These are phyloP conservation scores for Phylloporus arenicola DNA, from an alignment of 768 basidiomycete genomes.

Conservation along the genomic window DNA sequence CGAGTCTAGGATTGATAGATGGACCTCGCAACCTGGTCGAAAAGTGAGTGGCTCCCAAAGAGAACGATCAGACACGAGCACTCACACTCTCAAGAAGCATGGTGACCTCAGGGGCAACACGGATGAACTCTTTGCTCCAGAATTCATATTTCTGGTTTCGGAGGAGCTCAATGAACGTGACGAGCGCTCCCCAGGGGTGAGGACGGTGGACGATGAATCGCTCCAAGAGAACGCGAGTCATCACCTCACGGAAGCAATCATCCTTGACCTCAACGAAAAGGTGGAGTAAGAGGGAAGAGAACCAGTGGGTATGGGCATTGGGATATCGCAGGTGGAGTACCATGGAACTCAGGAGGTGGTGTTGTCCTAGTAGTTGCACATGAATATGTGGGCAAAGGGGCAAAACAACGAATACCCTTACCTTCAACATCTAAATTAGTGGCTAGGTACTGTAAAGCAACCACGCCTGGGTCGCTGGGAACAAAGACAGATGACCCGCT, in stretches of 20 bases:
- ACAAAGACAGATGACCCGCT: constrained; percentile 81
- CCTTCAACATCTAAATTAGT: constrained; percentile 88
- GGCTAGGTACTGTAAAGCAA: constrained; percentile 77
- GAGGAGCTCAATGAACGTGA: constrained; percentile 90
- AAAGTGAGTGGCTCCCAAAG: constrained; percentile 1
- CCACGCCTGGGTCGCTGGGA: constrained; percentile 76
- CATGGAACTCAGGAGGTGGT: constrained; percentile 89
- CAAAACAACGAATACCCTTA: constrained; percentile 35
- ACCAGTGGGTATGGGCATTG: constrained; percentile 98
- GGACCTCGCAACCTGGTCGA: constrained; percentile 62
- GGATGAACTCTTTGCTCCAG: constrained; percentile 84
- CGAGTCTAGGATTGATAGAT: constrained; percentile 73
- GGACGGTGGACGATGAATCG: constrained; percentile 92
- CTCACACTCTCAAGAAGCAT: constrained; percentile 79
- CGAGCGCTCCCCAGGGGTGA: constrained; percentile 93
- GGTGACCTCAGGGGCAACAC: constrained; percentile 81
- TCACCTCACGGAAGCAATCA: constrained; percentile 73
- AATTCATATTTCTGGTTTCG: constrained; percentile 88
- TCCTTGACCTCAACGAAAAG: constrained; percentile 78
- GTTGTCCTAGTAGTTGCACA: constrained; percentile 64
- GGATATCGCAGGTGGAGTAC: constrained; percentile 95
- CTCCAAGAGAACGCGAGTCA: constrained; percentile 88
- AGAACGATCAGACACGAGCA: constrained; percentile 10
- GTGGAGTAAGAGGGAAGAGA: constrained; percentile 84
- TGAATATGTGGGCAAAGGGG: background rate